phyloP scores from a whole-genome alignment of 1,139 yeast genomes.

The Saccharomyces hybrid region DNA sequence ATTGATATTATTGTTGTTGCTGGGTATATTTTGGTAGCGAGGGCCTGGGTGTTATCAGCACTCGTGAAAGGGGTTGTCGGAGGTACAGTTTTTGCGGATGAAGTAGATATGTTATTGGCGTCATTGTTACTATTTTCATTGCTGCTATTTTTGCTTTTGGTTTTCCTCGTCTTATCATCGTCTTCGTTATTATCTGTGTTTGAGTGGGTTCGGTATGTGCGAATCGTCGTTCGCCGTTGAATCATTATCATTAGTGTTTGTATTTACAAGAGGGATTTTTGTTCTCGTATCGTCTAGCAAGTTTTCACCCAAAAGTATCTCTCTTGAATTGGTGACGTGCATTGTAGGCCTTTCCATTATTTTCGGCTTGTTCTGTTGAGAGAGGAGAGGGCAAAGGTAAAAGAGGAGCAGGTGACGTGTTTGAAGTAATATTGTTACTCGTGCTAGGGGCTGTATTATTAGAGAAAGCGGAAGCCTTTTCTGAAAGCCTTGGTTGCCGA shows the following conservation, averaged over 20 bases:
- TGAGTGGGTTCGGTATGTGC: neutral
- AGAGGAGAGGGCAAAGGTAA: neutral
- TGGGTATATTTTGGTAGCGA: neutral
- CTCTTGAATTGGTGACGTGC: slow-evolving; percentile 19
- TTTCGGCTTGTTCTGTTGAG: slow-evolving; percentile 9
- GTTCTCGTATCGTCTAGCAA: neutral
- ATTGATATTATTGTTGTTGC: neutral
- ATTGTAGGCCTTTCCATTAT: slow-evolving; percentile 19
- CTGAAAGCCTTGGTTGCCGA: slow-evolving; percentile 1
- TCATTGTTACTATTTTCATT: neutral
- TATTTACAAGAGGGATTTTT: neutral
- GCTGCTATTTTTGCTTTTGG: neutral
- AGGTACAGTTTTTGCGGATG: neutral
- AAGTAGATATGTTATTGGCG: neutral
- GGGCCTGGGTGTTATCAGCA: neutral
- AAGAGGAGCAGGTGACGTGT: neutral
- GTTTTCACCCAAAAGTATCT: slow-evolving; percentile 16
- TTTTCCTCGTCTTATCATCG: neutral
- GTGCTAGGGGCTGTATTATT: slow-evolving; percentile 6
- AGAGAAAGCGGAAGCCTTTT: neutral
- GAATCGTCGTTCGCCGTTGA: slow-evolving; percentile 1
- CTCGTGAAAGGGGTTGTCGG: neutral
- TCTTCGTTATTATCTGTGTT: neutral
- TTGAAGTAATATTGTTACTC: slow-evolving; percentile 1
- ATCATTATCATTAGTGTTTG: neutral